Percentiles rank a stretch among this genome's conserved stretches.
Evolutionary conservation across 306 rosid species (phyloP).

Genomic region (Prunus fruticosa): DNA sequence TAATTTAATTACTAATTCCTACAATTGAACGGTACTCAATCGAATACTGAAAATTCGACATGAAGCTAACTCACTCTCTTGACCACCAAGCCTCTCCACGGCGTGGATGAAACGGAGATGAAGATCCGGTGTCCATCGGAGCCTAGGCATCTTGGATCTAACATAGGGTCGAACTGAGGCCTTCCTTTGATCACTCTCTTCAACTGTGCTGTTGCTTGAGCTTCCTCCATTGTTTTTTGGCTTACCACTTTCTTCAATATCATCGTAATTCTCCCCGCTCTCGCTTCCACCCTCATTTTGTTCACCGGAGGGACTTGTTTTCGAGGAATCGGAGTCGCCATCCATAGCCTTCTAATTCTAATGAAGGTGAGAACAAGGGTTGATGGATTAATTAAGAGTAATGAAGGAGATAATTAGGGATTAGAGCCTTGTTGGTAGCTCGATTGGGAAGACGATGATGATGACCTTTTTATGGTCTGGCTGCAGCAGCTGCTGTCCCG

Average conservation of each 20-base stretch:
- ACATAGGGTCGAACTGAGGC: constrained; percentile 78
- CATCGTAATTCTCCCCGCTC: constrained; percentile 35
- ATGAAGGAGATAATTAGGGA: constrained; percentile 21
- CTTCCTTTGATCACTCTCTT: constrained; percentile 57
- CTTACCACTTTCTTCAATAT: constrained; percentile 10
- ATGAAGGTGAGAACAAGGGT: not conserved
- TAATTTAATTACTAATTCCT: not conserved
- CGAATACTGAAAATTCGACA: not conserved
- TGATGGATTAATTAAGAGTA: not conserved
- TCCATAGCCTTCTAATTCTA: constrained; percentile 25
- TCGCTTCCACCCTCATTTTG: constrained; percentile 35
- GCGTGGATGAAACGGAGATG: constrained; percentile 89
- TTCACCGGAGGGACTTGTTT: constrained; percentile 38
- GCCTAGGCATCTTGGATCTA: constrained; percentile 88
- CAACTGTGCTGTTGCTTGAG: constrained; percentile 89
- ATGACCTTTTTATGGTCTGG: constrained; percentile 11
- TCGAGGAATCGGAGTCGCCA: constrained; percentile 56
- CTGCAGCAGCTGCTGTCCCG: not conserved
- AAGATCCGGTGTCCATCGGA: constrained; percentile 93
- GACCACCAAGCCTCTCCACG: constrained; percentile 90
- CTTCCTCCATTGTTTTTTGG: constrained; percentile 54
- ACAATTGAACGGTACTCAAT: not conserved
- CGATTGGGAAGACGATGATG: constrained; percentile 12
- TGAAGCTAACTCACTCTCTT: constrained; percentile 61
- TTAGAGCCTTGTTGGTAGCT: constrained; percentile 20